phyloP scores from a whole-genome alignment of 257 asterid species.

The Cruciata laevipes region DNA sequence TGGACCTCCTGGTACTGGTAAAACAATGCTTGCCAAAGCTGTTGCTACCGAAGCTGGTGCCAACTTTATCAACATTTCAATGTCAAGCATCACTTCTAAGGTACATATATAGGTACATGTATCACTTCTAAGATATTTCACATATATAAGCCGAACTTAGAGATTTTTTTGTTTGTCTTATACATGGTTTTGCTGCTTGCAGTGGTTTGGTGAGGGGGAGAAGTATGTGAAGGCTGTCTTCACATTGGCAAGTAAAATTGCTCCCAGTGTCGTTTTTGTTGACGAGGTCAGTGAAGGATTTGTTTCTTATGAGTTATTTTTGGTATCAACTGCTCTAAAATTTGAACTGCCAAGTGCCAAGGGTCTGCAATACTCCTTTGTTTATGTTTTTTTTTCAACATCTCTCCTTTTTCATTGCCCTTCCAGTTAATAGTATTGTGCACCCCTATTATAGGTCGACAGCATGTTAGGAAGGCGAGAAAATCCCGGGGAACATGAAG shows the following conservation, averaged over 20 bases:
- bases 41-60: conserved; percentile 96
- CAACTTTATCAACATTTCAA: conserved; percentile 79
- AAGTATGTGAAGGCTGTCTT: conserved; percentile 86
- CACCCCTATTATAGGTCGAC: conserved; percentile 51
- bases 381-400: not conserved
- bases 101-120: no score
- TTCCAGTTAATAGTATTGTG: not conserved
- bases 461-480: conserved; percentile 96
- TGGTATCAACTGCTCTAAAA: not conserved
- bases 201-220: conserved; percentile 98
- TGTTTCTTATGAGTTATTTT: not conserved
- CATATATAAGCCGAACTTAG: conserved; percentile 16
- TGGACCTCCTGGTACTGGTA: conserved; percentile 92
- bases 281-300: conserved; percentile 62
- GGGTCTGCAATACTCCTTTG: not conserved
- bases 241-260: conserved; percentile 78
- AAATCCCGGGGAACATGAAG: conserved; percentile 95
- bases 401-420: conserved; percentile 4
- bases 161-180: conserved; percentile 11
- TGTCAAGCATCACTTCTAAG: conserved; percentile 90
- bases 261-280: conserved; percentile 78
- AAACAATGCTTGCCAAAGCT: conserved; percentile 94
- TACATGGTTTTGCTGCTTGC: conserved; percentile 15
- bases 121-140: no score
- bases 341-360: no score